Evolutionary conservation across 345 rosid species (phyloP).

Genomic region (Eucalyptus curtisii): DNA sequence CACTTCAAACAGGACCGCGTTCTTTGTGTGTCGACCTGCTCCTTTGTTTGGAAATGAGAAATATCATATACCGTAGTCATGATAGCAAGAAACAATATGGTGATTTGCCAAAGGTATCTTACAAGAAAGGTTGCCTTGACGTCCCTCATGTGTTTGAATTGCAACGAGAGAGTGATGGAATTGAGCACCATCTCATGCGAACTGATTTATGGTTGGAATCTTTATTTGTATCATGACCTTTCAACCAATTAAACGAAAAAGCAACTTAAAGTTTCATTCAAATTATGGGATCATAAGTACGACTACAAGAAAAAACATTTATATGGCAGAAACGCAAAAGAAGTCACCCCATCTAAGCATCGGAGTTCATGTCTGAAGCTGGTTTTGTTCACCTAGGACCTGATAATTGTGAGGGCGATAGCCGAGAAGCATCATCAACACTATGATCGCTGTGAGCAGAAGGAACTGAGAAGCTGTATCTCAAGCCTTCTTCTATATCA

Average conservation of each 20-base stretch:
- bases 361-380: background rate
- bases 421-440: background rate
- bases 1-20: background rate
- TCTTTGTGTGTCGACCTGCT: background rate
- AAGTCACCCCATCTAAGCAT: background rate
- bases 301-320: background rate
- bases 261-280: background rate
- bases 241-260: background rate
- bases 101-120: background rate
- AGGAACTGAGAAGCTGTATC: background rate
- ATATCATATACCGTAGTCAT: background rate
- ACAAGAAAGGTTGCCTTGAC: background rate
- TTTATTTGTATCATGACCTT: background rate
- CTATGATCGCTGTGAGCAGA: background rate
- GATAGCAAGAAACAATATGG: background rate
- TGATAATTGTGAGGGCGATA: background rate
- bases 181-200: background rate
- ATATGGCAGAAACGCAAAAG: background rate
- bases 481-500: background rate
- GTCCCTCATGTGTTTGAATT: background rate
- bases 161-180: background rate
- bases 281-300: background rate
- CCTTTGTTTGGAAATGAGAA: background rate
- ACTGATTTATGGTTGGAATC: background rate
- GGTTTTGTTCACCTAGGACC: background rate